phyloP scores from a whole-genome alignment of 331 rosid genomes.

The Saraca asoca region DNA sequence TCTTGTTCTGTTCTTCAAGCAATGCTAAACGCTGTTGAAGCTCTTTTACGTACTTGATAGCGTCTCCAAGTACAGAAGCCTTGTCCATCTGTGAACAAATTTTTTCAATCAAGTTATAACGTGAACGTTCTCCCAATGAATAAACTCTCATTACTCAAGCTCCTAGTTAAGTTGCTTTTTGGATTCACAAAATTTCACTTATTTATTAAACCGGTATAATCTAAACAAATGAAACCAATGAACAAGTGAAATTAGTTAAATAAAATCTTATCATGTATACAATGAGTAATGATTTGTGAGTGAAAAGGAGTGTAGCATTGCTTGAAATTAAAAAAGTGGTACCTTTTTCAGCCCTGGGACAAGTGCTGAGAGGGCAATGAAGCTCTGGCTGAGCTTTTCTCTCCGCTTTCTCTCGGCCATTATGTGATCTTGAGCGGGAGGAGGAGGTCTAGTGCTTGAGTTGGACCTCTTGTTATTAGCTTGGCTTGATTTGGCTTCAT shows the following conservation, averaged over 20 bases:
- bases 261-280: too few relatives aligned
- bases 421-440: slow-evolving; percentile 60
- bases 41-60: slow-evolving; percentile 66
- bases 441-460: slow-evolving; percentile 8
- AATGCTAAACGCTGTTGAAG: slow-evolving; percentile 54
- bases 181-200: too few relatives aligned
- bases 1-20: slow-evolving; percentile 48
- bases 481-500: slow-evolving; percentile 34
- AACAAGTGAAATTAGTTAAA: too few relatives aligned
- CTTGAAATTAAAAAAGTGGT: neutral
- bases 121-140: too few relatives aligned
- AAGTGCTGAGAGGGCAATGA: slow-evolving; percentile 77
- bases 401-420: slow-evolving; percentile 80
- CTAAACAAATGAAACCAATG: too few relatives aligned
- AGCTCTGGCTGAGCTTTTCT: slow-evolving; percentile 69
- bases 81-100: slow-evolving; percentile 60
- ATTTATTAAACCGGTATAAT: too few relatives aligned
- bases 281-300: too few relatives aligned
- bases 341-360: slow-evolving; percentile 81
- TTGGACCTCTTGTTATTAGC: slow-evolving; percentile 28
- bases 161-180: too few relatives aligned
- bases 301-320: too few relatives aligned
- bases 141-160: too few relatives aligned
- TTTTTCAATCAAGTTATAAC: neutral
- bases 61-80: slow-evolving; percentile 70